Evolutionary conservation across 2,329 filamentous ascomycete genomes (phyloP), one percentile per base, ranked within the genome.

Genomic region (Hypoxylon sp.): DNA sequence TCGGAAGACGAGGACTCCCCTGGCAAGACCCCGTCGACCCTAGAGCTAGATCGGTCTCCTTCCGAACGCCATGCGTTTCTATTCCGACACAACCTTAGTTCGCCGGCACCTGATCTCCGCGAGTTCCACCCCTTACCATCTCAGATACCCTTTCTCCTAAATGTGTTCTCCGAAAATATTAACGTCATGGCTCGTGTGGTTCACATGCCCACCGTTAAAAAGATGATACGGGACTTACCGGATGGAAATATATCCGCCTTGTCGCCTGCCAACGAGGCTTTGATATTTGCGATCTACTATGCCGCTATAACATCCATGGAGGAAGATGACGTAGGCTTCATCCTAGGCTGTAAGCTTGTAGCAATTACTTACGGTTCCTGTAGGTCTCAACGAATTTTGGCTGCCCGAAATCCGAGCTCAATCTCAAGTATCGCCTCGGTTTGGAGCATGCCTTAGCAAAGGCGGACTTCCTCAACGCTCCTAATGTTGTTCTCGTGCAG

Each of bases 261-360:
- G 0, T 78, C 80, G 0, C 81, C 83, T 1, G 76, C 81, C 2
- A 81, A 86, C 48, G 84, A 88, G 65, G 86, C 87, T 1, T 73
- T 89, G 47, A 76, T 88, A 74, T 88, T 89, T 72, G 79, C 86
- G 0, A 86, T 89, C 5, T 89, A 87, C 76, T 89, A 88, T 69
- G 83, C 85, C 0, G 83, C 86, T 0, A 77, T 88, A 5, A 84
- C 81, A 0, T 88, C 86, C 0, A 86, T 88, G 85, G 86, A 88
- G 9, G 85, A 86, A 3, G 84, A 87, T 0, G 86, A 88, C 74
- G 85, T 87, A 69, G 76, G 82, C 76, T 26, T 17, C 10, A 14
- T 4, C 63, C 17, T 5, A 29, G 5, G 29, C 5, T 17, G 8
- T 14, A 6, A 48, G 3, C 11, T 22, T 55, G 2, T 33, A 31